Conservation (phyloP, 352 stramenopile species). For the Phytophthora aleatoria region DNA sequence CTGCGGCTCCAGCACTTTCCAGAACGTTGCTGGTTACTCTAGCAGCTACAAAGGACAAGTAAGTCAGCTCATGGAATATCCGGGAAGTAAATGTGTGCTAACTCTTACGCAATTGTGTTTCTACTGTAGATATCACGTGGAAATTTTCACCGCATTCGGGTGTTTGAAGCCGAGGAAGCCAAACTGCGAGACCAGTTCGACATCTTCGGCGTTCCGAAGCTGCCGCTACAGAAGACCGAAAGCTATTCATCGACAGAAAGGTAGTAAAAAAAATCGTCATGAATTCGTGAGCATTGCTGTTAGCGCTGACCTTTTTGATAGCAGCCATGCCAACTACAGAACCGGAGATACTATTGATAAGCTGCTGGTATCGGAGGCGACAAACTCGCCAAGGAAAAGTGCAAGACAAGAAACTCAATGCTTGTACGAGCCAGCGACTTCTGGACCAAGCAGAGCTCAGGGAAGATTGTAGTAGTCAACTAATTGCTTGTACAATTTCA, state of each 20-base stretch:
- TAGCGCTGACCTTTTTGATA: not conserved
- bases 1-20: constrained; percentile 59
- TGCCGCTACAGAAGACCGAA: constrained; percentile 30
- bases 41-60: constrained; percentile 72
- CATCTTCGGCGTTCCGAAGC: constrained; percentile 69
- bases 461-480: not conserved
- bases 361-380: constrained; percentile 37
- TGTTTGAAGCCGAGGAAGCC: constrained; percentile 67
- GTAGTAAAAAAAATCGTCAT: constrained; percentile 5
- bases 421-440: constrained; percentile 2
- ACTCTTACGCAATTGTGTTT: constrained; percentile 1
- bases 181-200: constrained; percentile 53
- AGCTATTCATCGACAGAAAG: constrained; percentile 16
- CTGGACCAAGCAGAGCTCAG: constrained; percentile 5
- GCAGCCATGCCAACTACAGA: not conserved
- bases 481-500: not conserved
- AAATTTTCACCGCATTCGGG: constrained; percentile 55
- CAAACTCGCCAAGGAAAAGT: constrained; percentile 28
- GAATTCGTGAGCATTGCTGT: not conserved
- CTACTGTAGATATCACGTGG: constrained; percentile 34
- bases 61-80: not conserved
- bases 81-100: not conserved
- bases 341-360: constrained; percentile 59
- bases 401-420: constrained; percentile 16
- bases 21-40: constrained; percentile 56